A percentile compares a stretch with the other conserved stretches of the same genome.
Conservation (phyloP, 345 rosid genomes). For the Streptanthus diversifolius region DNA sequence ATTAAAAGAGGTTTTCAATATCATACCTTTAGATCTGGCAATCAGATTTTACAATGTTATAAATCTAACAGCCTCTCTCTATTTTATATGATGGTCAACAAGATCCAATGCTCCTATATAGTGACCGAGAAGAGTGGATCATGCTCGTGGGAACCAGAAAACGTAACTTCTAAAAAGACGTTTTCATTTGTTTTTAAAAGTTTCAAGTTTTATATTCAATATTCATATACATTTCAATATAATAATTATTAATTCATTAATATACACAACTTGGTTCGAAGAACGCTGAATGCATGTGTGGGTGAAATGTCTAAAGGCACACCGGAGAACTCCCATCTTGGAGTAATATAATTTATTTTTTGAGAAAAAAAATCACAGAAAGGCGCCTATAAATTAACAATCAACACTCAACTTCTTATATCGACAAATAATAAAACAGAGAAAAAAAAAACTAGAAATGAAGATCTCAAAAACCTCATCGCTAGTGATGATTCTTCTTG, state of each 20-base stretch:
- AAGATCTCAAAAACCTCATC: neutral
- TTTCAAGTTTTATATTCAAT: neutral
- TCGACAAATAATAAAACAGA: neutral
- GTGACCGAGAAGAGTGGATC: slow-evolving; percentile 13
- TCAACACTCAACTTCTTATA: neutral
- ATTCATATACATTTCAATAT: neutral
- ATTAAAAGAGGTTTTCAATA: neutral
- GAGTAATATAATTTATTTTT: neutral
- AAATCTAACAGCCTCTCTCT: neutral
- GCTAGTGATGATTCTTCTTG: neutral
- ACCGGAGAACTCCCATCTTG: slow-evolving; percentile 4
- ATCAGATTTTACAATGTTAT: too few relatives aligned
- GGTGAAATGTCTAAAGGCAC: slow-evolving; percentile 7
- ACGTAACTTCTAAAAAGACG: neutral
- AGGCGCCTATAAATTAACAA: neutral
- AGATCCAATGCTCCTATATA: neutral
- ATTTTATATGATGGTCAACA: neutral
- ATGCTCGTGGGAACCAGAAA: neutral
- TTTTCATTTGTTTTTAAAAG: neutral
- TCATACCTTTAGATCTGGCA: neutral
- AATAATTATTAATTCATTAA: neutral
- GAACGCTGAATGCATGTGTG: neutral
- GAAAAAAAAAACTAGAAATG: neutral
- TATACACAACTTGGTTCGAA: neutral
- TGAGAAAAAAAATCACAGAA: neutral